Percentiles rank a stretch among this genome's conserved stretches.
Evolutionary conservation across 2,329 filamentous ascomycete genomes (phyloP).

Genomic region (Cytospora piceae): DNA sequence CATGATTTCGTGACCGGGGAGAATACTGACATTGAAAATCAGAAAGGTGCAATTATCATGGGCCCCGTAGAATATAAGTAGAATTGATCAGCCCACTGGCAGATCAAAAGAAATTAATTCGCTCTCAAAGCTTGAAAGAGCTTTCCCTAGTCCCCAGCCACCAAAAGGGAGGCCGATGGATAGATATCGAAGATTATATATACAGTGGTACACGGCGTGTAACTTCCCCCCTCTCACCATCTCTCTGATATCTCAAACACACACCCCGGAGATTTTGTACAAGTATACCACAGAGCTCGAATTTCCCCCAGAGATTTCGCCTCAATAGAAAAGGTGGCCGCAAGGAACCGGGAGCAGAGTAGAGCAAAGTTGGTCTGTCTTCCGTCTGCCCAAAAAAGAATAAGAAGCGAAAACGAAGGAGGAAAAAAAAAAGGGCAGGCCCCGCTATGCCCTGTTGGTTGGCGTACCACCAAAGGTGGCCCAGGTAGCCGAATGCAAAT

Average conservation of each 20-base stretch:
- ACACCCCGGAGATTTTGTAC: slow-evolving; percentile 19
- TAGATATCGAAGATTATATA: slow-evolving; percentile 27
- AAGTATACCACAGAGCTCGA: slow-evolving; percentile 12
- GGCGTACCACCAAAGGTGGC: slow-evolving; percentile 23
- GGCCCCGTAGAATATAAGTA: background rate
- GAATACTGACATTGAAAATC: background rate
- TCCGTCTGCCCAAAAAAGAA: slow-evolving; percentile 3
- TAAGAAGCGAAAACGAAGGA: slow-evolving; percentile 1
- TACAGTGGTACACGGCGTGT: slow-evolving; percentile 21
- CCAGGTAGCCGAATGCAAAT: slow-evolving; percentile 27
- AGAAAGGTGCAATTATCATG: no score
- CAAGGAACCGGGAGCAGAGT: slow-evolving; percentile 3
- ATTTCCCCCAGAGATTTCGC: slow-evolving; percentile 1
- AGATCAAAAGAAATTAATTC: slow-evolving; percentile 28
- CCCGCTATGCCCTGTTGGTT: slow-evolving; percentile 28
- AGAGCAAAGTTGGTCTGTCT: background rate
- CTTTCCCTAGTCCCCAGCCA: slow-evolving; percentile 4
- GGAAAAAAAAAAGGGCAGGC: slow-evolving; percentile 21
- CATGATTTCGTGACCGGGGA: no score
- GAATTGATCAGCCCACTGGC: slow-evolving; percentile 18
- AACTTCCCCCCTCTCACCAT: background rate
- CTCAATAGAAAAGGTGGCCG: slow-evolving; percentile 14
- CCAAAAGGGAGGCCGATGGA: slow-evolving; percentile 6
- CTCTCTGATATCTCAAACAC: slow-evolving; percentile 12
- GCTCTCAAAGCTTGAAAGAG: slow-evolving; percentile 24